Percentiles rank a stretch among this genome's conserved stretches.
Evolutionary conservation across 2,329 filamentous ascomycete species (phyloP).

Genomic region (Sporothrix euskadiensis): DNA sequence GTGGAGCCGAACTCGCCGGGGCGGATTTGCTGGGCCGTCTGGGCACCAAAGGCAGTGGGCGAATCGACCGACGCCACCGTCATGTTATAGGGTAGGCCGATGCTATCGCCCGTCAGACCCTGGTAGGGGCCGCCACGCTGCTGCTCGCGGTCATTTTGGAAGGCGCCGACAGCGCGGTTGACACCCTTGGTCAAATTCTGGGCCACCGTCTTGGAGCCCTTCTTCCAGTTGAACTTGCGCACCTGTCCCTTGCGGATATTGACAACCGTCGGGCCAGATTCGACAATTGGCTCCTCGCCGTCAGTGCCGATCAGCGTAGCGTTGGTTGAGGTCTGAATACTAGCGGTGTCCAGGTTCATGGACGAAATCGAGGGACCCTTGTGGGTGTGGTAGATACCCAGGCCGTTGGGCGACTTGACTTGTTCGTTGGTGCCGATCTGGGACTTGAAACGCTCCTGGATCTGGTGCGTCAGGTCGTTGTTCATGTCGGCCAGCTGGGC

Average conservation of each 20-base stretch:
- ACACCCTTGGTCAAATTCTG: constrained; percentile 94
- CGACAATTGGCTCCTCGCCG: constrained; percentile 66
- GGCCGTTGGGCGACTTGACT: constrained; percentile 49
- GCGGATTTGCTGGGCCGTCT: constrained; percentile 37
- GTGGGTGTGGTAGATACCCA: constrained; percentile 57
- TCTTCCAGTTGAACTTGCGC: constrained; percentile 99
- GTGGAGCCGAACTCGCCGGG: constrained; percentile 11
- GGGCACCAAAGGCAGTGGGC: constrained; percentile 39
- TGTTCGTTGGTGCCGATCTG: constrained; percentile 56
- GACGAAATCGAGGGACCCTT: constrained; percentile 55
- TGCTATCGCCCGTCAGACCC: constrained; percentile 61
- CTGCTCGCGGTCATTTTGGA: constrained; percentile 58
- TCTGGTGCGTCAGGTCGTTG: constrained; percentile 90
- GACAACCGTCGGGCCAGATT: constrained; percentile 84
- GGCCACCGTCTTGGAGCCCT: constrained; percentile 87
- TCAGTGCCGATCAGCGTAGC: constrained; percentile 62
- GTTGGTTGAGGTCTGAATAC: constrained; percentile 56
- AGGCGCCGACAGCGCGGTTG: constrained; percentile 83
- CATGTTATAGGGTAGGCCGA: constrained; percentile 71
- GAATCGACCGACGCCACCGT: constrained; percentile 58
- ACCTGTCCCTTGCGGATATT: constrained; percentile 92
- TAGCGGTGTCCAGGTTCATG: constrained; percentile 54
- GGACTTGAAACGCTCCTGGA: constrained; percentile 88
- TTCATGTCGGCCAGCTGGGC: constrained; percentile 92
- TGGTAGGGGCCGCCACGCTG: constrained; percentile 50